These are phyloP conservation scores for Wallacemonas sp. DNA, from an alignment of 208 protist species.

Conservation along the genomic window DNA sequence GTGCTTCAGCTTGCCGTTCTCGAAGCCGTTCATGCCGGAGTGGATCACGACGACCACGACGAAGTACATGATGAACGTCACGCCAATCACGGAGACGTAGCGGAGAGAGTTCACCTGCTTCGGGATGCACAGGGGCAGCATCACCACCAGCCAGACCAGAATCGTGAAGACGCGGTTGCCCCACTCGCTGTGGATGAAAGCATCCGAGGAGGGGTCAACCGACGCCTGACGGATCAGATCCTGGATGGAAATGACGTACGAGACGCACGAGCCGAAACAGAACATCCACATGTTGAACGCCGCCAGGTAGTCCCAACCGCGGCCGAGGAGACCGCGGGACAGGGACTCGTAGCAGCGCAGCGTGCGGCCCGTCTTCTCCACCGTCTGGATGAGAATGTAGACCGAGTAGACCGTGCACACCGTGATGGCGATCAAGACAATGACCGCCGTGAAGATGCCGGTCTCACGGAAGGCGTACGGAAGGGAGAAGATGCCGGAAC, in stretches of 20 bases:
- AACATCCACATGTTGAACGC: slow-evolving; percentile 83
- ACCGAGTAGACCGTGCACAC: slow-evolving; percentile 79
- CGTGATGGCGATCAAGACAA: slow-evolving; percentile 65
- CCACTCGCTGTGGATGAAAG: slow-evolving; percentile 43
- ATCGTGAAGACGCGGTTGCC: slow-evolving; percentile 64
- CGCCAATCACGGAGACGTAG: slow-evolving; percentile 73
- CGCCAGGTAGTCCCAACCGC: slow-evolving; percentile 73
- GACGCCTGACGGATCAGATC: slow-evolving; percentile 55
- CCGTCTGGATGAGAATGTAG: slow-evolving; percentile 70
- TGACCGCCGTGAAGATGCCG: slow-evolving; percentile 49
- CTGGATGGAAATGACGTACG: slow-evolving; percentile 82
- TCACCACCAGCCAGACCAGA: slow-evolving; percentile 65
- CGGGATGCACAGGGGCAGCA: slow-evolving; percentile 78
- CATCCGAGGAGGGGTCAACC: slow-evolving; percentile 37
- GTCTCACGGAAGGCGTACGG: slow-evolving; percentile 69
- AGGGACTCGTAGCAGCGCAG: slow-evolving; percentile 68
- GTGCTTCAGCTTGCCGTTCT: slow-evolving; percentile 56
- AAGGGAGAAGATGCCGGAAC: slow-evolving; percentile 76
- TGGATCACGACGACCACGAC: slow-evolving; percentile 77
- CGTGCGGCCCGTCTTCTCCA: slow-evolving; percentile 57
- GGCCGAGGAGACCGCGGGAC: slow-evolving; percentile 66
- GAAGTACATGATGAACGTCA: slow-evolving; percentile 79
- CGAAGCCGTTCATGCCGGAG: slow-evolving; percentile 52
- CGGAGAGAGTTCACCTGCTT: slow-evolving; percentile 88
- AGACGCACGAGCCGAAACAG: slow-evolving; percentile 82